These are phyloP conservation scores for Kluyveromyces nonfermentans DNA, from an alignment of 805 yeast genomes.

Conservation along the genomic window DNA sequence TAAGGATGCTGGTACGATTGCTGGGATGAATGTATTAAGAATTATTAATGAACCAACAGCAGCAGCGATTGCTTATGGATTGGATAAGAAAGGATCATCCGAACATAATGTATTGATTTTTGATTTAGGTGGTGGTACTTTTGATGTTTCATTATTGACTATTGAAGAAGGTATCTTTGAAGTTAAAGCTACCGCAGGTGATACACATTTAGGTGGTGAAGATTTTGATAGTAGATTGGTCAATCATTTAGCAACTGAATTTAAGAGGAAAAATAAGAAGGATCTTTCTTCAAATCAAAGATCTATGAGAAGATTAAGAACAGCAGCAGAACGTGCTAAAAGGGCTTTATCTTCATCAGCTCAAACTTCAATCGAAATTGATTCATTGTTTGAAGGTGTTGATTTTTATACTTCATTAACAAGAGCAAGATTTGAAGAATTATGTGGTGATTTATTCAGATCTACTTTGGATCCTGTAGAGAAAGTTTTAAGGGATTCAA, in stretches of 20 bases:
- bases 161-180: conserved; percentile 95
- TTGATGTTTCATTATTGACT: conserved; percentile 86
- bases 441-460: conserved; percentile 90
- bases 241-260: conserved; percentile 80
- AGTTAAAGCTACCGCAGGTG: conserved; percentile 74
- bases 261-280: conserved; percentile 93
- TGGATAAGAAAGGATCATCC: conserved; percentile 64
- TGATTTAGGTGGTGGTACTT: conserved; percentile 97
- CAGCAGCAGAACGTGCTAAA: conserved; percentile 98
- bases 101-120: conserved; percentile 85
- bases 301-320: conserved; percentile 93
- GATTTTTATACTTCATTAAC: conserved; percentile 95
- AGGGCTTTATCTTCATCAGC: conserved; percentile 95
- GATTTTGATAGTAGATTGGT: conserved; percentile 94
- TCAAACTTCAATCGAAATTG: conserved; percentile 91
- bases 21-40: conserved; percentile 90
- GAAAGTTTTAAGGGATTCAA: conserved; percentile 85
- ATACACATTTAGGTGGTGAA: conserved; percentile 92
- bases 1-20: conserved; percentile 94
- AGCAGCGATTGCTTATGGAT: conserved; percentile 95
- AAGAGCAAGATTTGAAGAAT: conserved; percentile 96
- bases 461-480: conserved; percentile 92
- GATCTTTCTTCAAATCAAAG: conserved; percentile 86
- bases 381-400: conserved; percentile 87
- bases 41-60: conserved; percentile 97